phyloP scores from a whole-genome alignment of 2,329 filamentous ascomycete genomes.

The Nannizzia gypsea region DNA sequence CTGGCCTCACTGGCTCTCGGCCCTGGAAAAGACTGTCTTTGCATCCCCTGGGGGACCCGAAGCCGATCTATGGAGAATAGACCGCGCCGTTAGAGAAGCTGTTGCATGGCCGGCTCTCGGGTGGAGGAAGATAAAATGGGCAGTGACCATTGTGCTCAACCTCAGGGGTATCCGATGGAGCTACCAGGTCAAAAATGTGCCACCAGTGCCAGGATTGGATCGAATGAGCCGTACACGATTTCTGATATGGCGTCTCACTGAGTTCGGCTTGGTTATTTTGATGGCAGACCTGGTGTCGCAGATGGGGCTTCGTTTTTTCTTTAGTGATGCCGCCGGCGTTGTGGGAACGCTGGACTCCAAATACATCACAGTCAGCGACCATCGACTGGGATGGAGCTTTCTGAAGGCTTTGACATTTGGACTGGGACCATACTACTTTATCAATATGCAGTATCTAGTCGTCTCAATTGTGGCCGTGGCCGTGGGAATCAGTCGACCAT shows the following conservation, averaged over 20 bases:
- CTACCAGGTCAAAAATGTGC: not conserved
- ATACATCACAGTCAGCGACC: not conserved
- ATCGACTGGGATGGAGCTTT: not conserved
- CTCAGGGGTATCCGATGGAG: constrained; percentile 3
- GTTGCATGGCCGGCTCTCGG: not conserved
- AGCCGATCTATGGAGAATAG: not conserved
- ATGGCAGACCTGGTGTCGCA: not conserved
- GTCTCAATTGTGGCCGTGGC: not conserved
- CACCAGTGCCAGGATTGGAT: not conserved
- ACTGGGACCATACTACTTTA: not conserved
- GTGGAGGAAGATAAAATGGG: not conserved
- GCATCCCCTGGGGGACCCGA: not conserved
- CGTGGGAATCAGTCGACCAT: not conserved
- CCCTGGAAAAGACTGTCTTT: not conserved
- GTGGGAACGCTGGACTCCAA: not conserved
- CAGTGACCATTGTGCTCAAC: not conserved
- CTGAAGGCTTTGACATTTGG: not conserved
- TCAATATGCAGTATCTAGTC: not conserved
- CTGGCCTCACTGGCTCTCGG: not conserved
- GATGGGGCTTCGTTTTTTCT: not conserved
- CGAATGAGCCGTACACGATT: not conserved
- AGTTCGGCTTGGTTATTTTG: not conserved
- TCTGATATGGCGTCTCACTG: not conserved
- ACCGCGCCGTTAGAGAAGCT: not conserved
- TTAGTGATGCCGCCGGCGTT: not conserved